Percentiles rank a stretch among this genome's conserved stretches.
These are phyloP conservation scores for Gaertneriomyces sp. DNA, from an alignment of 192 early-diverging fungal genomes.

Conservation along the genomic window DNA sequence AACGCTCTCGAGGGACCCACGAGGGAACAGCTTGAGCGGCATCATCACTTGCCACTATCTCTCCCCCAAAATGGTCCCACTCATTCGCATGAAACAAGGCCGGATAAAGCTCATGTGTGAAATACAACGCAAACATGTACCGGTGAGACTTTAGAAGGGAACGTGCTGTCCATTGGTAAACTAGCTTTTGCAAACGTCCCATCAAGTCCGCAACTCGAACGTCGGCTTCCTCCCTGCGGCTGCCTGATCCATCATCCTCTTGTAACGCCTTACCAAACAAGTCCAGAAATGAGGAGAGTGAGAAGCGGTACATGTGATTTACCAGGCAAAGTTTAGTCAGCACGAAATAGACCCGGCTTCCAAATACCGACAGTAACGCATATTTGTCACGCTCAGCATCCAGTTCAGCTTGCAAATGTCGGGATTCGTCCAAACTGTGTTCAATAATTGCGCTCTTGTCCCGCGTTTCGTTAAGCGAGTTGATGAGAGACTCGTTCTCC, in stretches of 20 bases:
- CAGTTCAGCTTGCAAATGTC: slow-evolving; percentile 44
- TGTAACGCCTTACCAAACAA: slow-evolving; percentile 46
- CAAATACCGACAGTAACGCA: slow-evolving; percentile 44
- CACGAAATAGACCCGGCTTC: slow-evolving; percentile 50
- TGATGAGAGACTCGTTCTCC: slow-evolving; percentile 53
- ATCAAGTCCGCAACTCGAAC: slow-evolving; percentile 44
- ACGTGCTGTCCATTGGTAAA: slow-evolving; percentile 41
- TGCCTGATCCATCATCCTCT: slow-evolving; percentile 30
- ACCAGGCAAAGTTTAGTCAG: slow-evolving; percentile 46
- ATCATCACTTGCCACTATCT: slow-evolving; percentile 39
- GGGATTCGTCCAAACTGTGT: slow-evolving; percentile 46
- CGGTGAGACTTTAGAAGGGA: slow-evolving; percentile 54
- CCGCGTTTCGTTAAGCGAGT: slow-evolving; percentile 53
- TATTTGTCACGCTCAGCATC: slow-evolving; percentile 56
- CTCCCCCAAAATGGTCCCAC: slow-evolving; percentile 49
- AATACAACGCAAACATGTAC: slow-evolving; percentile 51
- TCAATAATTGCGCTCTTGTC: slow-evolving; percentile 52
- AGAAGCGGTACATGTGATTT: slow-evolving; percentile 61
- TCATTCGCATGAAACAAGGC: slow-evolving; percentile 47
- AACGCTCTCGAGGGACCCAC: slow-evolving; percentile 48
- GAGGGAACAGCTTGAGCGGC: slow-evolving; percentile 29
- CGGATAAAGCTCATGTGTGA: slow-evolving; percentile 38
- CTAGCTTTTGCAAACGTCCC: slow-evolving; percentile 41
- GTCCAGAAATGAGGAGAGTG: slow-evolving; percentile 41
- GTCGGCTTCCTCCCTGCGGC: slow-evolving; percentile 40